A percentile compares a stretch with the other conserved stretches of the same genome.
Conservation (phyloP, 257 asterid genomes). For the Anisodus acutangulus region DNA sequence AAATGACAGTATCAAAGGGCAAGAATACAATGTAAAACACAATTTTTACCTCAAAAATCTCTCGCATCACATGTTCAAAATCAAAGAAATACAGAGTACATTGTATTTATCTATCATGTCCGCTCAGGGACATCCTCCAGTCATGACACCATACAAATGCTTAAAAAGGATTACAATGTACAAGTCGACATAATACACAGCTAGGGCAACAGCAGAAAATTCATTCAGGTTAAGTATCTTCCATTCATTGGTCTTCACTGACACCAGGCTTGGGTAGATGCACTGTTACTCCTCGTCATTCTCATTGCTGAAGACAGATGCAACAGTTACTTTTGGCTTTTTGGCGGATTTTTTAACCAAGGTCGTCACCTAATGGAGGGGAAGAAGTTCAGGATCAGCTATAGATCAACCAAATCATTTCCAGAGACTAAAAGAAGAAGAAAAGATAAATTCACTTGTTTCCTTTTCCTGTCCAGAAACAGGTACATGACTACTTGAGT, state of each 20-base stretch:
- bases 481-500: constrained; percentile 11
- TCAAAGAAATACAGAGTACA: constrained; percentile 1
- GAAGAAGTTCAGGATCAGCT: background rate
- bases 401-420: constrained; percentile 14
- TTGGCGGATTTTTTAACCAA: constrained; percentile 49
- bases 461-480: constrained; percentile 1
- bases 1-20: background rate
- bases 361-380: constrained; percentile 49
- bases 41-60: background rate
- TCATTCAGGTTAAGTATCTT: background rate
- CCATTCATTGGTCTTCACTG: background rate
- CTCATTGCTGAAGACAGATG: constrained; percentile 70
- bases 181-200: background rate
- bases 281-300: constrained; percentile 74
- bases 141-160: background rate
- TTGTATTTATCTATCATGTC: background rate
- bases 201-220: background rate
- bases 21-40: background rate
- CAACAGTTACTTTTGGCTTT: constrained; percentile 77
- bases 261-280: constrained; percentile 9
- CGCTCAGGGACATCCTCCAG: background rate
- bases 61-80: background rate
- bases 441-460: constrained; percentile 9
- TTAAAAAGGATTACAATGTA: background rate
- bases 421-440: background rate